A percentile compares a stretch with the other conserved stretches of the same genome.
Conservation (phyloP, 2,329 filamentous ascomycete species). For the Phialocephala subalpina region DNA sequence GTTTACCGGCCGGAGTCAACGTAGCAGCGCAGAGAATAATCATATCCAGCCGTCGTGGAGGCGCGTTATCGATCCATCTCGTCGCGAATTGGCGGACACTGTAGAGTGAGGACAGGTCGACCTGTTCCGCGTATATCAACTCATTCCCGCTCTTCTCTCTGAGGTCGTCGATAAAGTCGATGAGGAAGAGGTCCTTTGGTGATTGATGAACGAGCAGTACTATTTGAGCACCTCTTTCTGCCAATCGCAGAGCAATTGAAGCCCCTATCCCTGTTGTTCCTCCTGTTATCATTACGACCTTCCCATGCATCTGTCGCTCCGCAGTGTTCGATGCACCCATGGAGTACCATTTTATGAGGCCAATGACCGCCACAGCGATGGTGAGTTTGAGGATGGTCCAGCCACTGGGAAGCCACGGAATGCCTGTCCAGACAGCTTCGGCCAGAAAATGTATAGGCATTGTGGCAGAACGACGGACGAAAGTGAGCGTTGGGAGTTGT, state of each 20-base stretch:
- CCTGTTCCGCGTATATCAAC: constrained; percentile 93
- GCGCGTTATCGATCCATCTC: constrained; percentile 96
- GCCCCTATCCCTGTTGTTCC: constrained; percentile 94
- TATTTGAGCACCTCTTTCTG: constrained; percentile 85
- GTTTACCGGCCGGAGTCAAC: constrained; percentile 72
- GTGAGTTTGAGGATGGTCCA: constrained; percentile 61
- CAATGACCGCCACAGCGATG: constrained; percentile 58
- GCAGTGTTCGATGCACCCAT: constrained; percentile 77
- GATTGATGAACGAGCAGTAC: constrained; percentile 87
- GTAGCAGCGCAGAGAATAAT: constrained; percentile 87
- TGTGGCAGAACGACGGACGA: constrained; percentile 14
- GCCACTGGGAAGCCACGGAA: constrained; percentile 35
- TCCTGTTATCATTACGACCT: constrained; percentile 91
- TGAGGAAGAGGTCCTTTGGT: constrained; percentile 84
- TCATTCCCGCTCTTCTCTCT: constrained; percentile 80
- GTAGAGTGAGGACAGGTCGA: constrained; percentile 87
- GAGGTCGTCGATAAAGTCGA: constrained; percentile 91
- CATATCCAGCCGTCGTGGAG: constrained; percentile 88
- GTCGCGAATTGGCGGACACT: constrained; percentile 94
- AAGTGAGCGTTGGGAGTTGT: constrained; percentile 7
- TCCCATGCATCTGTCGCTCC: constrained; percentile 89
- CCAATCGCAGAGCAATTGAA: constrained; percentile 76
- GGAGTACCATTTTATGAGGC: constrained; percentile 77
- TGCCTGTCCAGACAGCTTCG: constrained; percentile 34
- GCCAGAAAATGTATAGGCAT: constrained; percentile 44